phyloP scores from a whole-genome alignment of 2,329 filamentous ascomycete species.

The Dothistroma septosporum region DNA sequence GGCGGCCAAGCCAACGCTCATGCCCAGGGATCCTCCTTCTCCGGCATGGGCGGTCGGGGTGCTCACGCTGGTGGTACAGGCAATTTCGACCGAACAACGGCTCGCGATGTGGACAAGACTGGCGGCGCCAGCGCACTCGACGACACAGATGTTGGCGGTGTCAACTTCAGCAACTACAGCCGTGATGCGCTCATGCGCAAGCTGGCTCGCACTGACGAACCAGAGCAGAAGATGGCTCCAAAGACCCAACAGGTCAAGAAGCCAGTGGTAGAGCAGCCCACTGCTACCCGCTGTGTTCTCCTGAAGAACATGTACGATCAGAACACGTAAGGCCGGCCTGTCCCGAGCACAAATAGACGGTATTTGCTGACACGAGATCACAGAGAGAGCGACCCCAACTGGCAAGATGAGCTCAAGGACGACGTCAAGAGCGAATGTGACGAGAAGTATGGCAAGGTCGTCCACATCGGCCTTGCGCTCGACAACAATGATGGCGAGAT shows the following conservation, averaged over 20 bases:
- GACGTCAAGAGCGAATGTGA: constrained; percentile 92
- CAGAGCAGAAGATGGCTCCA: constrained; percentile 61
- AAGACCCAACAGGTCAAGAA: constrained; percentile 52
- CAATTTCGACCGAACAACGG: constrained; percentile 77
- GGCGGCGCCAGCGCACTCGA: constrained; percentile 91
- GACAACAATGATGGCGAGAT: constrained; percentile 96
- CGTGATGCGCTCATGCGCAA: constrained; percentile 98
- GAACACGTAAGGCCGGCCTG: constrained; percentile 64
- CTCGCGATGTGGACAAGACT: constrained; percentile 79
- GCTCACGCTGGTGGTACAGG: constrained; percentile 69
- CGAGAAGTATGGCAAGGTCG: constrained; percentile 91
- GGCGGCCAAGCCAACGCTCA: constrained; percentile 44
- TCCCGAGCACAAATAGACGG: not conserved
- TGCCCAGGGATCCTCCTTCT: constrained; percentile 71
- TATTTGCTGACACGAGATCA: constrained; percentile 16
- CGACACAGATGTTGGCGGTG: constrained; percentile 93
- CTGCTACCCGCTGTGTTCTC: constrained; percentile 88
- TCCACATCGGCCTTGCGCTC: constrained; percentile 76
- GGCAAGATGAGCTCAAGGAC: constrained; percentile 90
- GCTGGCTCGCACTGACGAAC: constrained; percentile 90
- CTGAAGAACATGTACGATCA: constrained; percentile 95
- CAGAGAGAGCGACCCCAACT: constrained; percentile 76
- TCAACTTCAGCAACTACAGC: constrained; percentile 99
- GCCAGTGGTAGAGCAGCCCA: constrained; percentile 75
- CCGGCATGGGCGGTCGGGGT: constrained; percentile 81